Evolutionary conservation across 345 rosid species (phyloP).

Genomic region (Citrus trifoliata): DNA sequence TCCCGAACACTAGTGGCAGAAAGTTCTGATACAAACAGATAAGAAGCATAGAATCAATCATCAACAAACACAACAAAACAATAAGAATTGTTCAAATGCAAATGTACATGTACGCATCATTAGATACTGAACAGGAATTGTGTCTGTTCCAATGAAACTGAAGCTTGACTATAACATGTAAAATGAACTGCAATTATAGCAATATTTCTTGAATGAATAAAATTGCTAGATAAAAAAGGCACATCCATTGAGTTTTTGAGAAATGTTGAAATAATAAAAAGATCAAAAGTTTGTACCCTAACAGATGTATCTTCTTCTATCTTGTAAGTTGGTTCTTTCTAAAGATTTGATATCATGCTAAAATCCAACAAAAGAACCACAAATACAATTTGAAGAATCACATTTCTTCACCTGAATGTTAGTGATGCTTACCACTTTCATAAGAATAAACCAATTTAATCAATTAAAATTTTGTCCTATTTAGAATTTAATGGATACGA

Average conservation of each 20-base stretch:
- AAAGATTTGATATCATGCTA: background rate
- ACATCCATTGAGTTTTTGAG: background rate
- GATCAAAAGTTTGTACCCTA: background rate
- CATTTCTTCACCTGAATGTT: background rate
- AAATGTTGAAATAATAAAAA: background rate
- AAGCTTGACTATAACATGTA: background rate
- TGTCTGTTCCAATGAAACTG: background rate
- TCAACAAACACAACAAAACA: background rate
- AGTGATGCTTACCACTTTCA: background rate
- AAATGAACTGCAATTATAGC: background rate
- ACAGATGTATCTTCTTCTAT: background rate
- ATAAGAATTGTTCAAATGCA: constrained; percentile 2
- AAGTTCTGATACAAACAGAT: constrained; percentile 49
- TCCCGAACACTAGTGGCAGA: constrained; percentile 68
- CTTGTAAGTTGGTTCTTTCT: background rate
- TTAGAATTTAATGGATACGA: constrained; percentile 7
- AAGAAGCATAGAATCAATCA: constrained; percentile 1
- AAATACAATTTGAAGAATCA: background rate
- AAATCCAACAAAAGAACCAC: background rate
- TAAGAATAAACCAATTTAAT: background rate
- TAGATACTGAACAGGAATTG: background rate
- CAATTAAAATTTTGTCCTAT: background rate
- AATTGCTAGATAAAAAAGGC: background rate
- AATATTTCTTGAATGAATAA: background rate
- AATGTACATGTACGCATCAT: background rate